Evolutionary conservation across 2,329 filamentous ascomycete genomes (phyloP).

Genomic region (Trichophaea hybrida): DNA sequence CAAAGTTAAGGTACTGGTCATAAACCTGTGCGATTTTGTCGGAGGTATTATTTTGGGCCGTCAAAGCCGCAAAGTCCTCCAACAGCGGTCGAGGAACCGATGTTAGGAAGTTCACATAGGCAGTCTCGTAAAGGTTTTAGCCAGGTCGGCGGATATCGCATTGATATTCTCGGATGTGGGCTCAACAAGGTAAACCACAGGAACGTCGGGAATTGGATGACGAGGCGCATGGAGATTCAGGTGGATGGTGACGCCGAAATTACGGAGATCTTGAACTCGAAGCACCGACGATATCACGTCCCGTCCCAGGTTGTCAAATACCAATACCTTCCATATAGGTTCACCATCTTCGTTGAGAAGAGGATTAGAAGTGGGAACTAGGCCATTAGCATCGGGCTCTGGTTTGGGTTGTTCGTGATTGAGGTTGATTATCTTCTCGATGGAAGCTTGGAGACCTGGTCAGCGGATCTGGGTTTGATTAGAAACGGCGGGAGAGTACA

Average conservation of each 20-base stretch:
- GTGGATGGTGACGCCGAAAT: conserved; percentile 93
- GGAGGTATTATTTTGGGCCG: conserved; percentile 66
- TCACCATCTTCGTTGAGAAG: conserved; percentile 77
- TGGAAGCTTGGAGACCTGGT: conserved; percentile 47
- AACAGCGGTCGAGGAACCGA: conserved; percentile 79
- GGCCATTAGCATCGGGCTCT: conserved; percentile 48
- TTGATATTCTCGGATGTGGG: conserved; percentile 69
- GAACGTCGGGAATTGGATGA: conserved; percentile 89
- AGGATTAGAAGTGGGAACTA: conserved; percentile 49
- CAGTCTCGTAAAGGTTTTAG: conserved; percentile 81
- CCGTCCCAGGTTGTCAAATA: conserved; percentile 81
- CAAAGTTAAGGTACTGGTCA: conserved; percentile 95
- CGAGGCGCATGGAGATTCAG: conserved; percentile 50
- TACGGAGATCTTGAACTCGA: conserved; percentile 78
- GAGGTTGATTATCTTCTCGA: conserved; percentile 89
- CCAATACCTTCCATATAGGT: conserved; percentile 92
- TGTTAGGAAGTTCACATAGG: conserved; percentile 93
- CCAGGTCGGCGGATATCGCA: conserved; percentile 69
- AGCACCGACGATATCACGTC: conserved; percentile 96
- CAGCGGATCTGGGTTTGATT: conserved; percentile 15
- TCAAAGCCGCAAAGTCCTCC: conserved; percentile 86
- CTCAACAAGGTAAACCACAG: conserved; percentile 91
- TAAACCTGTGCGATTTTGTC: conserved; percentile 86
- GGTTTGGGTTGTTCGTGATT: conserved; percentile 57
- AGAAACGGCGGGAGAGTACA: conserved; percentile 25